Percentiles rank a stretch among this genome's conserved stretches.
phyloP scores from a whole-genome alignment of 2,329 filamentous ascomycete genomes.

The Metarhizium rileyi region DNA sequence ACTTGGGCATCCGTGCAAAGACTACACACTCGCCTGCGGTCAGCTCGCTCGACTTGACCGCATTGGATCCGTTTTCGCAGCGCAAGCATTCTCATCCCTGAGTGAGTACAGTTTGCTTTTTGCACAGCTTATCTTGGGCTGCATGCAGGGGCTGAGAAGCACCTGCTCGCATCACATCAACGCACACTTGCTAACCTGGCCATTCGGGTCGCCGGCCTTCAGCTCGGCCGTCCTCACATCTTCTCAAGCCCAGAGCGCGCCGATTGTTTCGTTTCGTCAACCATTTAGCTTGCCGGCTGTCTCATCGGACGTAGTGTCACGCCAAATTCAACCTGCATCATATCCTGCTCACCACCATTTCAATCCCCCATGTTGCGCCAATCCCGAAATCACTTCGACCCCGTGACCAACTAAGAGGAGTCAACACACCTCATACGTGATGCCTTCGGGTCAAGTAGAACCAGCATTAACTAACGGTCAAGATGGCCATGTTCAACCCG shows the following conservation, averaged over 20 bases:
- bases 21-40: background rate
- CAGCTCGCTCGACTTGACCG: background rate
- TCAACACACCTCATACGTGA: conserved; percentile 16
- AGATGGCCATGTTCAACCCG: conserved; percentile 27
- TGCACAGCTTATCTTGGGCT: background rate
- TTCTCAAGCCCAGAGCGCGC: background rate
- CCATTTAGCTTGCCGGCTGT: background rate
- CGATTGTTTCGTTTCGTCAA: background rate
- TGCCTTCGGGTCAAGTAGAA: conserved; percentile 32
- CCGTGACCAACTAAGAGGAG: conserved; percentile 7
- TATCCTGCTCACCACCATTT: background rate
- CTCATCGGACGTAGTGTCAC: background rate
- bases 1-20: background rate
- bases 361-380: background rate
- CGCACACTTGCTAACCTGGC: conserved; percentile 6
- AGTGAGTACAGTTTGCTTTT: background rate
- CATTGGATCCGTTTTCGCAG: background rate
- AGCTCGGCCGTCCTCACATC: background rate
- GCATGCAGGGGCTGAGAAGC: background rate
- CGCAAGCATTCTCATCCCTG: background rate
- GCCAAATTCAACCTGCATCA: background rate
- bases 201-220: conserved; percentile 3
- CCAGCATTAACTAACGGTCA: conserved; percentile 32
- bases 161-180: background rate
- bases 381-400: conserved; percentile 10